These are phyloP conservation scores for Sugiyamaella grinbergsii DNA, from an alignment of 1,139 yeast genomes.

Conservation along the genomic window DNA sequence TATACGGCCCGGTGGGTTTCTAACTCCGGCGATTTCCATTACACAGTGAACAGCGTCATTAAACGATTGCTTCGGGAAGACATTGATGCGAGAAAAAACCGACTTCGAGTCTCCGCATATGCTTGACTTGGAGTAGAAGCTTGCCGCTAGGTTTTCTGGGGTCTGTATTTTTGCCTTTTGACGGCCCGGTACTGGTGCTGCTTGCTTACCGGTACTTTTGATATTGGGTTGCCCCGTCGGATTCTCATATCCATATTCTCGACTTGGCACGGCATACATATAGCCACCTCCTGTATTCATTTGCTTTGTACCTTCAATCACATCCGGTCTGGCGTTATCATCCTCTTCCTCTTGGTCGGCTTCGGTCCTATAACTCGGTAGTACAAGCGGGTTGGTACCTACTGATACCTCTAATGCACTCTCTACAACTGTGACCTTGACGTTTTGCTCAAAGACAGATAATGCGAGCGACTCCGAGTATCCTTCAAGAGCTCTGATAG, in stretches of 20 bases:
- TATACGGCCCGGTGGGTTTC: conserved; percentile 41
- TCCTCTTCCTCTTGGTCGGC: not conserved
- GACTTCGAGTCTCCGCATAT: conserved; percentile 18
- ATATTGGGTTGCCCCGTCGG: too few species aligned
- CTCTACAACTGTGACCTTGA: conserved; percentile 41
- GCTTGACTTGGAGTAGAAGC: conserved; percentile 12
- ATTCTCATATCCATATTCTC: too few species aligned
- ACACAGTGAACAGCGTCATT: conserved; percentile 35
- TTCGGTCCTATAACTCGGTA: conserved; percentile 17
- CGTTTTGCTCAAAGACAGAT: conserved; percentile 36
- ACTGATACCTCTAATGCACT: conserved; percentile 38
- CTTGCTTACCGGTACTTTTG: too few species aligned
- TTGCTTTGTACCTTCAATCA: not conserved
- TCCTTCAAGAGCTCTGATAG: conserved; percentile 43
- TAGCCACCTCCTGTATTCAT: not conserved
- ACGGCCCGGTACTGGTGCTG: not conserved
- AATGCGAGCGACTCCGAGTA: conserved; percentile 42
- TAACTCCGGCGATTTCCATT: conserved; percentile 39
- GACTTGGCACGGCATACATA: not conserved
- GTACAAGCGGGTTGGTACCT: conserved; percentile 34
- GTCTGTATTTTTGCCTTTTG: not conserved
- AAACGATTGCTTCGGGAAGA: conserved; percentile 35
- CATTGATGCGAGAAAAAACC: conserved; percentile 26
- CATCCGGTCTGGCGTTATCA: not conserved
- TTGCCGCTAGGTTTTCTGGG: conserved; percentile 3